Base-by-base conservation (phyloP, 2,329 filamentous ascomycete species). In the Sporothrix phasma region DNA sequence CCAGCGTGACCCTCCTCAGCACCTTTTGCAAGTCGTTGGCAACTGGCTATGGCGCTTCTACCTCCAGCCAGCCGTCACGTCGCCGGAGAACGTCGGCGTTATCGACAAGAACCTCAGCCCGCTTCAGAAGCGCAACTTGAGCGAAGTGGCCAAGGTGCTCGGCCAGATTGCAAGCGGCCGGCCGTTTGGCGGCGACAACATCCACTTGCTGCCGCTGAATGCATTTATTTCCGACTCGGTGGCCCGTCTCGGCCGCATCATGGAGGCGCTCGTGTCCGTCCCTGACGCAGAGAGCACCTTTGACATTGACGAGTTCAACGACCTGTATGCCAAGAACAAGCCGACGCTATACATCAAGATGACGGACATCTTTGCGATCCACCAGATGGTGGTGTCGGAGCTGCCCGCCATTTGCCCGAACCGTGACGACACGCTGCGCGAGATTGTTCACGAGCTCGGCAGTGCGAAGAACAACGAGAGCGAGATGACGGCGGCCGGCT, bases 311-410 rank as follows among this genome's bases (percentile, higher is more conserved):
- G 94, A 97, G 74, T 99, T 94, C 83, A 97, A 97, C 73, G 94
- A 99, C 72, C 82, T 99, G 6, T 97, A 97, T 73, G 90, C 93
- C 64, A 92, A 95, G 74, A 94, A 92, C 68, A 96, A 96, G 76
- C 94, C 94, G 6, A 97, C 93, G 0, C 81, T 99, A n/a, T 99
- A 97, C 78, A 96, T 99, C 79, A 99, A 99, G 78, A 93, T 99
- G 84, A 85, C 89, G 17, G 94, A 99, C 74, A 92, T 99, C 64
- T 97, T 99, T 74, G 90, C 93, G 58, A 93, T 99, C 65, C 95
- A 99, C 76, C 91, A 88, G 68, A 82, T 97, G 24, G 84, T 97
- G 63, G 87, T 90, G 3, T 81, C 87, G 26, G 91, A 97, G 70
- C 84, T 97, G 58, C 79, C 86, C 5, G 80, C 81, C 64, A 86